Base-by-base conservation (phyloP, 495 filamentous ascomycete species). In the Darksidea phi region DNA sequence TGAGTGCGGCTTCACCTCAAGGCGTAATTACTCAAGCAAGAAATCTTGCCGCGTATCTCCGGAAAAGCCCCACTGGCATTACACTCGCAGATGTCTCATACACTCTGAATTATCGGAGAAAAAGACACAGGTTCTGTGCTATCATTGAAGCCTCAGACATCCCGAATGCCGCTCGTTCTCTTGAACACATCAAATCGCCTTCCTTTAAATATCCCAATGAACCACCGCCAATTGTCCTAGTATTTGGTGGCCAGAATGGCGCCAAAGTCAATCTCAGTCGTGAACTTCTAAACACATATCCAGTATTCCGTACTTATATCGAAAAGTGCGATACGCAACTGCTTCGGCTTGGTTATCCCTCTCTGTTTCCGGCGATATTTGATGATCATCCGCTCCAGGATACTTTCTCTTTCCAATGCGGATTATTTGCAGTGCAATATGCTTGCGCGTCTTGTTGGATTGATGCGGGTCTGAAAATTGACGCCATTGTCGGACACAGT, bases 401-500 rank as follows among this genome's bases (percentile, higher is more conserved):
- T 37, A 18, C 45, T 10, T 43, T 64, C 2, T 8, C 15, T 15
- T 32, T 64, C 15, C 61, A 64, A 6, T 28, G 17, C 5, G 41
- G 13, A 1, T 20, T 54, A 18, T 52, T 64, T 24, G 28, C 54
- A 15, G 12, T 48, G 7, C 61, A 64, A 20, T 64, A 59, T 25
- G 46, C 61, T 17, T 52, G 21, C n/a, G 61, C 61, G 2, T 43
- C 7, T 17, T 3, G 6, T 1, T 64, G 61, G 61, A 52, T 64
- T 3, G 55, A 59, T 21, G 24, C 37, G 8, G 61, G 54, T 6
- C 18, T 64, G 1, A 12, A 51, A 15, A 21, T 52, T 13, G 38
- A 45, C 4, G 46, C 54, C 3, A 20, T 64, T 17, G 48, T 64
- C 12, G 61, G 61, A 4, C 61, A 84, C 58, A 79, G 76, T 42